Evolutionary conservation across 2,329 filamentous ascomycete genomes (phyloP), one percentile per base, ranked within the genome.

Genomic region (Penicillium sp.): DNA sequence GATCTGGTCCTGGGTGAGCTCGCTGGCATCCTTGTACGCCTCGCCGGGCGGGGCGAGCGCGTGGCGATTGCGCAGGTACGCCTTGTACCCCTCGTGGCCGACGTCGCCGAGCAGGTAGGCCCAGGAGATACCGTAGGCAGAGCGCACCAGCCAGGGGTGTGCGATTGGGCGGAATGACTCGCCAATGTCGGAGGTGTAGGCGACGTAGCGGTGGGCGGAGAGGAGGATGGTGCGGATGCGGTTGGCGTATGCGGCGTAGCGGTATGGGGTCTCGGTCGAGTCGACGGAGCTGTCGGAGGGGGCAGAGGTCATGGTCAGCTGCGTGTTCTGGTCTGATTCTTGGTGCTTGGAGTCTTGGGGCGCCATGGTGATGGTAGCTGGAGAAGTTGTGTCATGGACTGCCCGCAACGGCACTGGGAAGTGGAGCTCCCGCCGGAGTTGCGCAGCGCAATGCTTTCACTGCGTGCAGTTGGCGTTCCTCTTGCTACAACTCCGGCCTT

Each of bases 151-250:
- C 57, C 77, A 82, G 0, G 89, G 91, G 62, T 96, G 90, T 3
- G 91, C 90, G 26, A 98, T 78, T 0, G 93, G 93, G 2, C 93
- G 81, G 69, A 98, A 98, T 0, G 87, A 94, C 68, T 98, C 93
- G 63, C 93, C 93, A 50, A 98, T 91, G 59, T 97, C 91, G 14
- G 84, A 90, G 0, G 93, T 97, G 65, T 98, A 98, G 41, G 93
- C 93, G 33, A 98, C 89, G 60, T 98, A 98, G 58, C 93, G 84
- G 60, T 97, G 93, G 3, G 90, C 90, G 11, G 86, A 88, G 54
- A 90, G 74, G 58, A 98, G 81, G 52, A 97, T 86, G 6, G 90
- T 95, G 47, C 87, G 83, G 48, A 93, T 72, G 33, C 93, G 83
- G 45, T 83, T 81, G 33, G 88, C 87, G 69, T 98, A 98, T 54